Conservation (phyloP, 2,329 filamentous ascomycete genomes). For the Aspergillus pseudoglaucus region DNA sequence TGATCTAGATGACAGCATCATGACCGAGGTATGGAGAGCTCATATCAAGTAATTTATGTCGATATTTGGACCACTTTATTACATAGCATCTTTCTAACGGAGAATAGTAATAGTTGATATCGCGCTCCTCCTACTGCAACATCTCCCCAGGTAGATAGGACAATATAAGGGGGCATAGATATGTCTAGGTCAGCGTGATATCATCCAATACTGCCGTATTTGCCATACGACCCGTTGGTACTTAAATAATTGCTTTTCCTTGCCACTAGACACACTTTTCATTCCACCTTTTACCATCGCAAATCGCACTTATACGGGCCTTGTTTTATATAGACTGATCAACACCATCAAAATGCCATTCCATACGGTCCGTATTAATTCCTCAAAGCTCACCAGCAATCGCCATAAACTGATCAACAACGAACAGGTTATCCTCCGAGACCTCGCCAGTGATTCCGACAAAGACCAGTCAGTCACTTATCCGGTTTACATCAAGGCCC, state of each 20-base stretch:
- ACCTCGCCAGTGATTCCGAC: slow-evolving; percentile 8
- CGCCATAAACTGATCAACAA: neutral
- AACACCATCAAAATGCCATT: neutral
- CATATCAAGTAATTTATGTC: no score
- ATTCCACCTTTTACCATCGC: neutral
- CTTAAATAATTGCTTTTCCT: neutral
- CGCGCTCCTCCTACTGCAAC: neutral
- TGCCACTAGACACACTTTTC: no score
- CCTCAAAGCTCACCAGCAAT: no score
- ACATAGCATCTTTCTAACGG: no score
- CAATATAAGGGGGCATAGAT: neutral
- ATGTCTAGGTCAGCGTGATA: neutral
- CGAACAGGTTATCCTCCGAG: slow-evolving; percentile 6
- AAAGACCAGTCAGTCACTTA: slow-evolving; percentile 7
- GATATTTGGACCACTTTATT: no score
- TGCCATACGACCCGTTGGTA: neutral
- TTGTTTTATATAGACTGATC: neutral
- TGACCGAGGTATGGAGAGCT: neutral
- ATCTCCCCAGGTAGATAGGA: neutral
- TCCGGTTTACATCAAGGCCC: neutral
- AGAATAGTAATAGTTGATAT: no score
- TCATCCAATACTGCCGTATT: neutral
- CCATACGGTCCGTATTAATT: neutral
- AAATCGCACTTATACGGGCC: neutral
- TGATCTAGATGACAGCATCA: neutral